Evolutionary conservation across 192 early-diverging fungal genomes (phyloP).

Genomic region (Glomus cerebriforme): DNA sequence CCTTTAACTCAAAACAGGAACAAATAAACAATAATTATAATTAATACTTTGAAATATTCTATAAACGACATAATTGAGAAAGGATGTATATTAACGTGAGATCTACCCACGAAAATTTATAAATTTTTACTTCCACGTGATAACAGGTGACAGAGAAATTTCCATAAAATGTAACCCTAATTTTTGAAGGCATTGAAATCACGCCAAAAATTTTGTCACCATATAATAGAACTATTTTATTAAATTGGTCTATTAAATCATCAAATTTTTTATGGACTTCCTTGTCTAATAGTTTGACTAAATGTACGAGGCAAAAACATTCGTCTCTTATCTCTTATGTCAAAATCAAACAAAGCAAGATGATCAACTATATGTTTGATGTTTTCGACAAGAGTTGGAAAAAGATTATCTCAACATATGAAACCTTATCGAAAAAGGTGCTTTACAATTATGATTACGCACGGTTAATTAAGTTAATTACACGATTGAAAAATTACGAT

Average conservation of each 20-base stretch:
- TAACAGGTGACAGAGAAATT: too few species aligned
- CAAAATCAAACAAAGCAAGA: background rate
- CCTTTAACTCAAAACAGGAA: background rate
- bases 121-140: too few species aligned
- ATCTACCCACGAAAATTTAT: too few species aligned
- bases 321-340: background rate
- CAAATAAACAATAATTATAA: background rate
- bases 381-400: background rate
- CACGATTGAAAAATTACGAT: background rate
- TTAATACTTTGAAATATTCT: background rate
- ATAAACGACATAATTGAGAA: background rate
- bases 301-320: background rate
- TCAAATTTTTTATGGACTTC: background rate
- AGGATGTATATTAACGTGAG: too few species aligned
- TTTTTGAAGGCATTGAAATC: background rate
- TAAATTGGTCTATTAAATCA: background rate
- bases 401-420: background rate
- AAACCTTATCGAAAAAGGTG: conserved; percentile 11
- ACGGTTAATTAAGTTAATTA: background rate
- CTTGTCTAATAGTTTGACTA: background rate
- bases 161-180: too few species aligned
- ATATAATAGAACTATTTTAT: background rate
- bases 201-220: background rate
- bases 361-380: background rate
- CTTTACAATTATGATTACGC: conserved; percentile 5